Conservation (phyloP, 2,329 filamentous ascomycete genomes). For the Sclerotinia subarctica region DNA sequence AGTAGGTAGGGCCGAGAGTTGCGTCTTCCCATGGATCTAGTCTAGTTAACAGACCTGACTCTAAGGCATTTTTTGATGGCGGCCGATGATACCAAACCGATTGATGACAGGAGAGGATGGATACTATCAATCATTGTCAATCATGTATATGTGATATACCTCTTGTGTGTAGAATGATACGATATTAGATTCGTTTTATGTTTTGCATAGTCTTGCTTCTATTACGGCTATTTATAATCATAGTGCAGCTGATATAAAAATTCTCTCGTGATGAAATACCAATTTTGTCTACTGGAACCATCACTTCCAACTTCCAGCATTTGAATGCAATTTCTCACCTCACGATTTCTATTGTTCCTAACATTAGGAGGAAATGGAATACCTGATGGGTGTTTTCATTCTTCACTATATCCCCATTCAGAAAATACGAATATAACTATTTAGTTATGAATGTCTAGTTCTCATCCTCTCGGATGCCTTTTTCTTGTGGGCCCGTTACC, state of each 20-base stretch:
- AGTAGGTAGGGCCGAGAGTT: neutral
- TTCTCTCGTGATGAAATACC: neutral
- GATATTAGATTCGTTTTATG: neutral
- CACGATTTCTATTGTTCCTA: too few relatives aligned
- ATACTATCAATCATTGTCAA: neutral
- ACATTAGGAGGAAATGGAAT: too few relatives aligned
- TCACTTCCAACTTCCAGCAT: neutral
- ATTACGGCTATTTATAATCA: neutral
- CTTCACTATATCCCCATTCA: too few relatives aligned
- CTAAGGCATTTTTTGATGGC: neutral
- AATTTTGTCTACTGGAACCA: neutral
- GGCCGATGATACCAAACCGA: constrained; percentile 3
- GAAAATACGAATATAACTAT: too few relatives aligned
- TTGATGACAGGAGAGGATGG: neutral
- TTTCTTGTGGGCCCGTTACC: too few relatives aligned
- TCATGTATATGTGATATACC: neutral
- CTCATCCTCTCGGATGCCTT: too few relatives aligned
- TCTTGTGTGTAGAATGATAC: neutral
- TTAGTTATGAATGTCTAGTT: too few relatives aligned
- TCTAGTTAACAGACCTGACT: neutral
- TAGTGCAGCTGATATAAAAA: neutral
- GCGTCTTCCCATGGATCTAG: neutral
- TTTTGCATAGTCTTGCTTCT: neutral
- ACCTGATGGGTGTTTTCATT: too few relatives aligned
- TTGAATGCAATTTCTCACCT: too few relatives aligned